These are phyloP conservation scores for Stachybotrys chlorohalonatus DNA, from an alignment of 2,329 filamentous ascomycete species.

Conservation along the genomic window DNA sequence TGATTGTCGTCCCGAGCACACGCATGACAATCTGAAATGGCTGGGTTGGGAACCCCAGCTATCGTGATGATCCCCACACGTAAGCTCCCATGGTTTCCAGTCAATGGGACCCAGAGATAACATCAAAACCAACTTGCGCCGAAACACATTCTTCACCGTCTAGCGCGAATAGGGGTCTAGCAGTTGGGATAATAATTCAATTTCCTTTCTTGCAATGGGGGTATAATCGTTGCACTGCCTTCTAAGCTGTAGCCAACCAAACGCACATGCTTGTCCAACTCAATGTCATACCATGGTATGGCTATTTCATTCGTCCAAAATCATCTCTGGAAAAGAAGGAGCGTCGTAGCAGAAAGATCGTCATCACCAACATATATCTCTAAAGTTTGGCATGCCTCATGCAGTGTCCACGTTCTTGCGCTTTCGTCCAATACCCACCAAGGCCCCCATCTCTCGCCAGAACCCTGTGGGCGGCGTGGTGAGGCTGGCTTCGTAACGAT, in stretches of 20 bases:
- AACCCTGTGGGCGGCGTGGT: conserved; percentile 39
- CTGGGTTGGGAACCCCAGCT: too few relatives aligned
- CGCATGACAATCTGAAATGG: too few relatives aligned
- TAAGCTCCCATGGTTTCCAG: too few relatives aligned
- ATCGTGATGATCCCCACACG: too few relatives aligned
- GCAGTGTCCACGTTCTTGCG: conserved; percentile 6
- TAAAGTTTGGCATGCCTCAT: background rate
- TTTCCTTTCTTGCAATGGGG: background rate
- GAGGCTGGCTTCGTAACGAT: conserved; percentile 47
- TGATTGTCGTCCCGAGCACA: too few relatives aligned
- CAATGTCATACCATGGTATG: too few relatives aligned
- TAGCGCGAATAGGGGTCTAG: too few relatives aligned
- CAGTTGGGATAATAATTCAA: background rate
- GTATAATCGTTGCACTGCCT: background rate
- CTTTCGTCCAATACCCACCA: conserved; percentile 28
- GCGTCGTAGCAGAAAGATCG: background rate
- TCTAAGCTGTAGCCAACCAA: too few relatives aligned
- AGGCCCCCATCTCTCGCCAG: conserved; percentile 42
- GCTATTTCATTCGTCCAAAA: too few relatives aligned
- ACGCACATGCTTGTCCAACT: too few relatives aligned
- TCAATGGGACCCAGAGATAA: too few relatives aligned
- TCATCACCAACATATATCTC: background rate
- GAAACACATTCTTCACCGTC: background rate
- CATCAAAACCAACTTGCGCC: background rate
- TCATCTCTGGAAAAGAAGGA: too few relatives aligned